These are phyloP conservation scores for Epichloe sp. DNA, from an alignment of 2,329 filamentous ascomycete species.

Conservation along the genomic window DNA sequence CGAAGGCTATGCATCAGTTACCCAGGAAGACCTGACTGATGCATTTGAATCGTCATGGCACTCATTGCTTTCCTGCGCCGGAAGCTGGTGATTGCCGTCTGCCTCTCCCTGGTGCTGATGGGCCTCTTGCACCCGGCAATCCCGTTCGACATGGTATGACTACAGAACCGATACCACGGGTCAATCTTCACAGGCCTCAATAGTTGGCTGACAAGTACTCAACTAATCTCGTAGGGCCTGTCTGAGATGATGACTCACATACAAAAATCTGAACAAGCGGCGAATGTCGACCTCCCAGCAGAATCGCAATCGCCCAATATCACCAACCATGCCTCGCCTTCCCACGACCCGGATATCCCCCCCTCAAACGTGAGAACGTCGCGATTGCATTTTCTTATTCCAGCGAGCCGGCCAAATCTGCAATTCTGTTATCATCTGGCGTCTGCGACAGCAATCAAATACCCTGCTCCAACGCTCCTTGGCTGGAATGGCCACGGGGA, in stretches of 20 bases:
- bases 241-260: not conserved
- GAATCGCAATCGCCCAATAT: not conserved
- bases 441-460: slow-evolving; percentile 24
- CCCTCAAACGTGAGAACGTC: slow-evolving; percentile 12
- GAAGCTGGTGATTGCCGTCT: slow-evolving; percentile 1
- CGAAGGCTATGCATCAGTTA: not conserved
- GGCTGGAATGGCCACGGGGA: slow-evolving; percentile 25
- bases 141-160: slow-evolving; percentile 1
- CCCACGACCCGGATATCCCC: not conserved
- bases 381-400: slow-evolving; percentile 24
- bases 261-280: not conserved
- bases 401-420: slow-evolving; percentile 23
- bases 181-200: not conserved
- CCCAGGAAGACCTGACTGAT: not conserved
- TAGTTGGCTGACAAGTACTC: not conserved
- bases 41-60: not conserved
- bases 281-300: not conserved
- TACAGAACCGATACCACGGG: not conserved
- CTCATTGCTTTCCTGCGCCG: not conserved
- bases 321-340: not conserved
- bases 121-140: not conserved
- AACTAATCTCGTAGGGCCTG: not conserved
- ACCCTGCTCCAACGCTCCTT: slow-evolving; percentile 24
- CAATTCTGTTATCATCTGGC: slow-evolving; percentile 26
- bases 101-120: slow-evolving; percentile 1